Evolutionary conservation across 2,329 filamentous ascomycete genomes (phyloP), one percentile per base, ranked within the genome.

Genomic region (Penicillium sp.): DNA sequence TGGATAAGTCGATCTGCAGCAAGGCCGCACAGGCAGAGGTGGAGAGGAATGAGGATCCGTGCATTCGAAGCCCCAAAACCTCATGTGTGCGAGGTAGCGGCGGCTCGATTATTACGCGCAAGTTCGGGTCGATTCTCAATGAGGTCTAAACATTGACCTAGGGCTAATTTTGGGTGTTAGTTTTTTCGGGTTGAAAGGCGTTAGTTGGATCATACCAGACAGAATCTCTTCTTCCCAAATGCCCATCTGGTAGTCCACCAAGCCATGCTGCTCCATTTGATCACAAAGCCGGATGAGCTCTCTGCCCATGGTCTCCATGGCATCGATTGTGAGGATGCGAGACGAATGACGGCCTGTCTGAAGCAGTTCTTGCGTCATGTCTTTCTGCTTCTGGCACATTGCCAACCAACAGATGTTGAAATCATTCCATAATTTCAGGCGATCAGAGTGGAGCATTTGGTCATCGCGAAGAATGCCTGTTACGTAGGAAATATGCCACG

Each of bases 241-340:
- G 8, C 95, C 95, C 81, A 97, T 96, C 72, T 98, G 91, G 75
- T 98, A 99, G 79, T 99, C 95, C 11, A 99, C 92, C 52, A 99
- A 81, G n/a, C 95, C 95, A 73, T 96, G 90, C 68, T 90, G 89
- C 77, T 98, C 94, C 65, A 98, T 86, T 55, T 86, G 86, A 74
- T 98, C 93, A 74, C 93, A 96, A 55, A 97, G 83, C 55, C 88
- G 86, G 60, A 96, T 85, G 31, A 99, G 79, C 70, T 96, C 90
- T 58, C 90, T 89, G 13, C 91, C 92, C 86, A 98, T 89, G 68
- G 88, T 89, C 70, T 91, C 88, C 53, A 98, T 83, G 26, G 83
- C 85, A 3, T 90, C 88, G 66, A 86, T 83, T 35, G 86, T 85
- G 69, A 98, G 85, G 13, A 95, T 76, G 56, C 82, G 82, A 47